Conservation (phyloP, 192 early-diverging fungal species). For the Linnemannia schmuckeri region DNA sequence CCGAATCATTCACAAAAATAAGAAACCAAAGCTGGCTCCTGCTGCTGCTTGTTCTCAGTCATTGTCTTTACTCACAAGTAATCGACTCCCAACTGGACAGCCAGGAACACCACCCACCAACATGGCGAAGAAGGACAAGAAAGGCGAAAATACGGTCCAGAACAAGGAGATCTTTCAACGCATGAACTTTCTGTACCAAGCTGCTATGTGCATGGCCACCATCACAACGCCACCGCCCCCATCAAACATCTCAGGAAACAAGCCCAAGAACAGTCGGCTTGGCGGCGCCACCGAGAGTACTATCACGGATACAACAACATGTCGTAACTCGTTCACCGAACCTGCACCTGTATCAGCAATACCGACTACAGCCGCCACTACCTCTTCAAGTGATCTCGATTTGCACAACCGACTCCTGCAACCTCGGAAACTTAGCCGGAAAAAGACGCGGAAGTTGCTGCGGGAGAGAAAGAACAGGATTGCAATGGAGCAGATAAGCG, state of each 20-base stretch:
- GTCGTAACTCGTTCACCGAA: no score
- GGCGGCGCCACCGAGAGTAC: background rate
- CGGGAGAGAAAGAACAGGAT: conserved; percentile 25
- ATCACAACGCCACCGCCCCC: conserved; percentile 27
- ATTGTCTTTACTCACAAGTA: background rate
- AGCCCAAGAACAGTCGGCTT: background rate
- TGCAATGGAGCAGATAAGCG: conserved; percentile 46
- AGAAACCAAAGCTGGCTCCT: background rate
- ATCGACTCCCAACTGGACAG: background rate
- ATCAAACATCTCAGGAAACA: conserved; percentile 2
- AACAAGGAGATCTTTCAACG: conserved; percentile 71
- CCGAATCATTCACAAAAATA: background rate
- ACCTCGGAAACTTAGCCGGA: conserved; percentile 24
- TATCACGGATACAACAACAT: no score
- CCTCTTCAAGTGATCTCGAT: background rate
- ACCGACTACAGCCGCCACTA: background rate
- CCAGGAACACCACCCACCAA: background rate
- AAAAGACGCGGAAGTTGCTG: conserved; percentile 9
- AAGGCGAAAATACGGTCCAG: conserved; percentile 49
- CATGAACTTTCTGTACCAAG: conserved; percentile 77
- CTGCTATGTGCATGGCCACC: conserved; percentile 69
- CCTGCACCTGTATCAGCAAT: background rate
- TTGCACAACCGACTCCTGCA: background rate
- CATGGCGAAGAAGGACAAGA: conserved; percentile 55
- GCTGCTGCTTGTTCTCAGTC: background rate